Percentiles rank a stretch among this genome's conserved stretches.
These are phyloP conservation scores for Diphasiastrum complanatum DNA, from an alignment of 83 land plant species.

Conservation along the genomic window DNA sequence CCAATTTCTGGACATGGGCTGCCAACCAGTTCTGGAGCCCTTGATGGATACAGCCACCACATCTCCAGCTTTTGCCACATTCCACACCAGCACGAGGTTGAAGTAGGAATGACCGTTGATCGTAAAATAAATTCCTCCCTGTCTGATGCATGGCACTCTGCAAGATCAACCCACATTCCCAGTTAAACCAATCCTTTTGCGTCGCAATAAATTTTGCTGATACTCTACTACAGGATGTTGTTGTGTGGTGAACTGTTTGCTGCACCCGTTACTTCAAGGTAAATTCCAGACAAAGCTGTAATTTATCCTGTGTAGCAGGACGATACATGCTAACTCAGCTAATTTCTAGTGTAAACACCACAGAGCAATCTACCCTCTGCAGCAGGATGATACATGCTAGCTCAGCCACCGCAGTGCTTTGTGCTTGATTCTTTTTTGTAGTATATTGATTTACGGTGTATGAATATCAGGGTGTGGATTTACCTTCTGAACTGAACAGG, in stretches of 20 bases:
- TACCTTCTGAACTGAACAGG: slow-evolving; percentile 55
- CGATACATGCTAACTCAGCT: neutral
- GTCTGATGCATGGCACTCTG: slow-evolving; percentile 49
- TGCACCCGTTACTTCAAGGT: too few relatives aligned
- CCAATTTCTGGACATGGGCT: slow-evolving; percentile 53
- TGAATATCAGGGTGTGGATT: too few relatives aligned
- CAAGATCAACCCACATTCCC: neutral
- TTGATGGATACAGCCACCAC: slow-evolving; percentile 43
- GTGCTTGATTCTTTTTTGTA: neutral
- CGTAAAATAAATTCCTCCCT: slow-evolving; percentile 53
- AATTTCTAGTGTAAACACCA: too few relatives aligned
- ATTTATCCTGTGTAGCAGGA: neutral
- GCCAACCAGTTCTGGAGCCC: slow-evolving; percentile 52
- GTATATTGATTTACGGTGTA: too few relatives aligned
- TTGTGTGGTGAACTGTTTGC: too few relatives aligned
- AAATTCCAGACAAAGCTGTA: too few relatives aligned
- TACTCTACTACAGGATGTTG: too few relatives aligned
- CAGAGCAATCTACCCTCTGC: neutral
- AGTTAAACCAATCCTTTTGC: too few relatives aligned
- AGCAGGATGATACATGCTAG: neutral
- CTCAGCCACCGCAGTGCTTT: neutral
- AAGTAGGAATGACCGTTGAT: slow-evolving; percentile 60
- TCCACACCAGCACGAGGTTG: slow-evolving; percentile 53
- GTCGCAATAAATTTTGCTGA: too few relatives aligned
- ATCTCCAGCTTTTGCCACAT: slow-evolving; percentile 58